phyloP scores from a whole-genome alignment of 805 yeast genomes.

The Kodamaea fukazawae region DNA sequence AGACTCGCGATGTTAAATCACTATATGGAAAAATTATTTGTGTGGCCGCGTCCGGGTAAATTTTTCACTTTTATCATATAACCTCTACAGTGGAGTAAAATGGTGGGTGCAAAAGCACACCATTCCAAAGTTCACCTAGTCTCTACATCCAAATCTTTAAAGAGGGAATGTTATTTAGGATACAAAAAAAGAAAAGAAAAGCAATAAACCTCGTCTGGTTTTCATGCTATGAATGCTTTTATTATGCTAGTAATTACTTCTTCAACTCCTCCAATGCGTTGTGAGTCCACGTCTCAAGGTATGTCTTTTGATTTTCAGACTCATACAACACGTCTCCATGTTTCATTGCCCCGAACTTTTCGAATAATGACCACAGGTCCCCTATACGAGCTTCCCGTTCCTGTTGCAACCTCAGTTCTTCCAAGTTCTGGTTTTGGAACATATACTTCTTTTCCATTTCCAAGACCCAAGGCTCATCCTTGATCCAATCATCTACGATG shows the following conservation, averaged over 20 bases:
- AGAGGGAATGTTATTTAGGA: too few species aligned
- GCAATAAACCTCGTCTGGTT: too few species aligned
- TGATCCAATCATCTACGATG: conserved; percentile 52
- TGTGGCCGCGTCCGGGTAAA: conserved; percentile 14
- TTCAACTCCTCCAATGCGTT: conserved; percentile 4
- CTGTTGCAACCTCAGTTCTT: conserved; percentile 18
- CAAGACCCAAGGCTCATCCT: conserved; percentile 60
- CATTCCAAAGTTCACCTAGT: too few species aligned
- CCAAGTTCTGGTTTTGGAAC: conserved; percentile 25
- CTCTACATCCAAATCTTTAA: too few species aligned
- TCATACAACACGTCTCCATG: conserved; percentile 30
- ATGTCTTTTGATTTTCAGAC: conserved; percentile 27
- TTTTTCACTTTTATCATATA: not conserved
- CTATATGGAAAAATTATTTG: not conserved
- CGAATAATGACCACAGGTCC: conserved; percentile 27
- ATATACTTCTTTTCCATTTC: conserved; percentile 48
- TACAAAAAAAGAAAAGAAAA: too few species aligned
- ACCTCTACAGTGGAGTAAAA: conserved; percentile 3
- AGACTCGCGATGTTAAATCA: not conserved
- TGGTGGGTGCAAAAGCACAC: not conserved
- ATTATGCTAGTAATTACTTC: conserved; percentile 4
- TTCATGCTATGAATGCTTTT: too few species aligned
- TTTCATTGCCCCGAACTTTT: conserved; percentile 34
- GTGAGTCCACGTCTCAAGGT: conserved; percentile 33
- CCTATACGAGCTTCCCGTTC: conserved; percentile 34